Evolutionary conservation across 805 yeast genomes (phyloP).

Genomic region (Cyberlindnera amylophila): DNA sequence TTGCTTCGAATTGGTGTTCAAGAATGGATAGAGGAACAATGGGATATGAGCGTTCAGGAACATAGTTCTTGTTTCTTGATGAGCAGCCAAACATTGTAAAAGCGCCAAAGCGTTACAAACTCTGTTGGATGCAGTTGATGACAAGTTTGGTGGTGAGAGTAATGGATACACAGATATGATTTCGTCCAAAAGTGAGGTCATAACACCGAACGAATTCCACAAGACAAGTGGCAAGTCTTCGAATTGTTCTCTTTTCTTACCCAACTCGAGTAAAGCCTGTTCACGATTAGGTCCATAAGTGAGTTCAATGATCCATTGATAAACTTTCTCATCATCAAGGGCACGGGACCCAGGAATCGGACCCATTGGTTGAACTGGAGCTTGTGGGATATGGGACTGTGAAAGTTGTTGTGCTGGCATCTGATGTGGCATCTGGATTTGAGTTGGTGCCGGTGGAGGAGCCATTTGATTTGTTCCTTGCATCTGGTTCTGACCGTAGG

Average conservation of each 20-base stretch:
- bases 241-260: slow-evolving; percentile 90
- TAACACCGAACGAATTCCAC: slow-evolving; percentile 96
- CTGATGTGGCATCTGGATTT: slow-evolving; percentile 6
- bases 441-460: slow-evolving; percentile 14
- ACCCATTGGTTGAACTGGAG: slow-evolving; percentile 8
- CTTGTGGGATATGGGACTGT: slow-evolving; percentile 15
- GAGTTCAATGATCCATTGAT: slow-evolving; percentile 84
- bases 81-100: slow-evolving; percentile 95
- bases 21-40: slow-evolving; percentile 85
- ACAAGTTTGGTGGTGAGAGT: slow-evolving; percentile 79
- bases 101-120: slow-evolving; percentile 95
- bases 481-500: slow-evolving; percentile 12
- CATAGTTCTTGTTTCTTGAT: slow-evolving; percentile 80
- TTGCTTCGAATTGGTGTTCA: slow-evolving; percentile 87
- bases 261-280: slow-evolving; percentile 86
- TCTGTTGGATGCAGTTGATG: slow-evolving; percentile 83
- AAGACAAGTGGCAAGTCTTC: slow-evolving; percentile 89
- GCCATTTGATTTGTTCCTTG: slow-evolving; percentile 8
- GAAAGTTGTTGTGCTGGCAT: slow-evolving; percentile 12
- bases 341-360: slow-evolving; percentile 35
- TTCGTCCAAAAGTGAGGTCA: slow-evolving; percentile 87
- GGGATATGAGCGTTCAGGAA: slow-evolving; percentile 91
- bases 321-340: slow-evolving; percentile 75
- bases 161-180: slow-evolving; percentile 87
- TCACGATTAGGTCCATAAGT: slow-evolving; percentile 90